Evolutionary conservation across 768 basidiomycete species (phyloP), one percentile per base, ranked within the genome.

Genomic region (Boletus sp.): DNA sequence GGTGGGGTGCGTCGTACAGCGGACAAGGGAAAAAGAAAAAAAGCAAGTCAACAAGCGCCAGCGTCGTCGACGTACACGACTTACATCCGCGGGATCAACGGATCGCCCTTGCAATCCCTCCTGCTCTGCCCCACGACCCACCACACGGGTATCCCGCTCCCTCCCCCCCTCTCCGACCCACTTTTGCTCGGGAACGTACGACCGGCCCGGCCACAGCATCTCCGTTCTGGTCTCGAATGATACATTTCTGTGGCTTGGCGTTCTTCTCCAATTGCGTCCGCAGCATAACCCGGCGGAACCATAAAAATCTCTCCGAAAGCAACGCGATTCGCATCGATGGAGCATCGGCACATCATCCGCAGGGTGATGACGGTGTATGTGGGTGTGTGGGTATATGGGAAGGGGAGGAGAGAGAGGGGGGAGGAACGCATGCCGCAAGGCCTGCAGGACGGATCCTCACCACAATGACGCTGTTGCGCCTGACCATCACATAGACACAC

Each of bases 191-290:
- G n/a, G 14, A 25, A 23, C 13, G 11, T 27, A 37, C 23, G 19
- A 47, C 44, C 33, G 25, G 38, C 25, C 39, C 47, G 39, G 23
- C 7, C 19, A 38, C 21, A 39, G n/a, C 7, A 4, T 54, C 57
- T 40, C 41, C 29, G 11, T 23, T 29, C 48, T 47, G 50, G 53
- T 42, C 25, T 47, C 25, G 40, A 52, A 52, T 1, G 19, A 43
- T 63, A 23, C 62, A 56, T 67, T 59, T 23, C 19, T 54, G 60
- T 62, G 57, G 54, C 65, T 62, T 46, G 30, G 33, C 32, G 19
- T 10, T 25, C 19, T 38, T 19, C 17, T 34, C 29, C 40, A 53
- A 38, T 47, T 45, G 55, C 35, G 54, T 46, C 51, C 46, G 32
- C 38, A 51, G 37, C 17, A 32, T 29, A 33, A 51, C 53, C 45